These are phyloP conservation scores for Erythrobasidium hasegawianum DNA, from an alignment of 1,284 basidiomycete species.

Conservation along the genomic window DNA sequence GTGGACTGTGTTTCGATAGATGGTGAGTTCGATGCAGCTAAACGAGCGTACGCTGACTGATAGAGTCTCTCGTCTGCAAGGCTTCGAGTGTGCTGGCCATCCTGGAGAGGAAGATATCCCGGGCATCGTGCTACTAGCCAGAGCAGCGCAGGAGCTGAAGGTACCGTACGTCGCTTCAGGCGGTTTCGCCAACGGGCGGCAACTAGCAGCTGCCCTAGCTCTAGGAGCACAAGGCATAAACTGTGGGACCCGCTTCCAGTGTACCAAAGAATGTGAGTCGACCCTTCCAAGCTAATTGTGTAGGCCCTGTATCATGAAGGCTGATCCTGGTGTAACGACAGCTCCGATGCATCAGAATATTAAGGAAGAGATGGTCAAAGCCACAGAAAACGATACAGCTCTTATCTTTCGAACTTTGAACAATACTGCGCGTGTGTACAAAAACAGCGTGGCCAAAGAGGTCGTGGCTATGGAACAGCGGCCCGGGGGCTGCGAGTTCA, in stretches of 20 bases:
- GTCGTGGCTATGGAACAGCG: slow-evolving; percentile 76
- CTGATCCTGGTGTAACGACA: too few relatives aligned
- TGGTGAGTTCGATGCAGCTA: too few relatives aligned
- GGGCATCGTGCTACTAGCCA: slow-evolving; percentile 79
- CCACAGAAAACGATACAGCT: slow-evolving; percentile 70
- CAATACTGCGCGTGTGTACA: slow-evolving; percentile 55
- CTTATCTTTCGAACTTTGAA: slow-evolving; percentile 72
- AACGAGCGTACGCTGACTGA: neutral
- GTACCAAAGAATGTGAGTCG: slow-evolving; percentile 51
- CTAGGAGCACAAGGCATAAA: slow-evolving; percentile 61
- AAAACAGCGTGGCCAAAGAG: slow-evolving; percentile 73
- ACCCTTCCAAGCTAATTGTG: neutral
- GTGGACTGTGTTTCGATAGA: slow-evolving; percentile 2
- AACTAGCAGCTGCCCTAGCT: slow-evolving; percentile 74
- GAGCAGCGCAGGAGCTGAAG: slow-evolving; percentile 77
- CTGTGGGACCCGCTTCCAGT: slow-evolving; percentile 71
- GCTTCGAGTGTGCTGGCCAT: slow-evolving; percentile 57
- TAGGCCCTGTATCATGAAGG: too few relatives aligned
- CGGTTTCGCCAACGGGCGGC: slow-evolving; percentile 56
- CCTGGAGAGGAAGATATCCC: slow-evolving; percentile 83
- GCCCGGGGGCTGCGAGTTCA: slow-evolving; percentile 80
- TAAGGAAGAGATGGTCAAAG: slow-evolving; percentile 80
- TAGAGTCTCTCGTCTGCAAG: slow-evolving; percentile 23
- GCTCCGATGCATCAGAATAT: slow-evolving; percentile 72
- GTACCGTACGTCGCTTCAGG: slow-evolving; percentile 80